Percentiles rank a stretch among this genome's conserved stretches.
Conservation (phyloP, 2,329 filamentous ascomycete genomes). For the Juglanconis juglandina region DNA sequence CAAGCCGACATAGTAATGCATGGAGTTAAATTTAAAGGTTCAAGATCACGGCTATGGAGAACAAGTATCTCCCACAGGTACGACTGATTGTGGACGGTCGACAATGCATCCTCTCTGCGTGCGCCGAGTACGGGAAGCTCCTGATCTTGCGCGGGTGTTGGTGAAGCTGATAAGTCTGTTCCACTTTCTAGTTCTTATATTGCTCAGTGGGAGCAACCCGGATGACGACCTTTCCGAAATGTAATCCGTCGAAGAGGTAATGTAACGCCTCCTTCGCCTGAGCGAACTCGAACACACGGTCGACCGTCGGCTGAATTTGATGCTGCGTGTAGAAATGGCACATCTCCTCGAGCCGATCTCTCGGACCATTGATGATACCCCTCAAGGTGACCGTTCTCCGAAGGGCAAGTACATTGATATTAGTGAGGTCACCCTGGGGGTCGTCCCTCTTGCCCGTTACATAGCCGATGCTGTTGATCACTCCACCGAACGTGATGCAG, state of each 20-base stretch:
- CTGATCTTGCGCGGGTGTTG: too few species aligned
- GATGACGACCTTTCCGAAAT: conserved; percentile 53
- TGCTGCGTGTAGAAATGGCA: conserved; percentile 31
- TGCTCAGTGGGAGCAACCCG: not conserved
- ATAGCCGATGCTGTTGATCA: conserved; percentile 44
- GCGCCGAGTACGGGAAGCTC: too few species aligned
- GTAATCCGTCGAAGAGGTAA: conserved; percentile 47
- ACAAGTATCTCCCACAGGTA: too few species aligned
- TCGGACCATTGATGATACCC: conserved; percentile 56
- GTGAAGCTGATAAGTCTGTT: too few species aligned
- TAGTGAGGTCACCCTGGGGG: conserved; percentile 42
- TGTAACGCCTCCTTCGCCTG: conserved; percentile 42
- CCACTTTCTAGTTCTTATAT: not conserved
- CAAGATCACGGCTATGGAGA: too few species aligned
- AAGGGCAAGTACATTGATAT: conserved; percentile 50
- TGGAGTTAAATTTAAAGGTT: too few species aligned
- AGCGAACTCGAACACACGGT: conserved; percentile 40
- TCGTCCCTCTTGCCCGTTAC: conserved; percentile 47
- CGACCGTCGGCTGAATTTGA: conserved; percentile 39
- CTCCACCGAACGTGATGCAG: conserved; percentile 51
- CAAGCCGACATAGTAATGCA: too few species aligned
- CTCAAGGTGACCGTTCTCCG: conserved; percentile 36
- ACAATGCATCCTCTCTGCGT: too few species aligned
- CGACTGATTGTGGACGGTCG: too few species aligned
- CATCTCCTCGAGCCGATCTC: conserved; percentile 38